Evolutionary conservation across 495 filamentous ascomycete genomes (phyloP).

Genomic region (Cercophora scortea): DNA sequence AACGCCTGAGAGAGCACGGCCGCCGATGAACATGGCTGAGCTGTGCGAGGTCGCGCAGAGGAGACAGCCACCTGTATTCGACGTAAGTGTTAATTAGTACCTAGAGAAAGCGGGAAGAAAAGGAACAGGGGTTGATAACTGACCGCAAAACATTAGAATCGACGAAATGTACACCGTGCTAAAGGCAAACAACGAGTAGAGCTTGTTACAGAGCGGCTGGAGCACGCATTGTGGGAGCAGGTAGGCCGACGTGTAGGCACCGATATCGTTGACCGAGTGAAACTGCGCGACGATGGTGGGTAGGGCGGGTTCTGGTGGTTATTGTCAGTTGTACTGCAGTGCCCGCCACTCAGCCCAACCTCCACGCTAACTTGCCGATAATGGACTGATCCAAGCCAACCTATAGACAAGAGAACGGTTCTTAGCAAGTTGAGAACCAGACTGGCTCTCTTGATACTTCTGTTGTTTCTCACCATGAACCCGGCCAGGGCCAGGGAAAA

Average conservation of each 20-base stretch:
- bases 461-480: not conserved
- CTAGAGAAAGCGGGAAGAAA: not conserved
- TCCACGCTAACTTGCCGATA: not conserved
- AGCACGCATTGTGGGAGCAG: not conserved
- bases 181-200: conserved; percentile 1
- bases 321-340: not conserved
- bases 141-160: not conserved
- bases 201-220: not conserved
- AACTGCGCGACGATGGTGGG: not conserved
- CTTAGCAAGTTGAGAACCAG: too few relatives aligned
- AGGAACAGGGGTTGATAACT: not conserved
- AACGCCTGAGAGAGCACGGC: not conserved
- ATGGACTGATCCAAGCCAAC: not conserved
- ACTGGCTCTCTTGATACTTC: too few relatives aligned
- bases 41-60: not conserved
- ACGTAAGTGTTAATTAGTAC: not conserved
- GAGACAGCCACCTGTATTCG: not conserved
- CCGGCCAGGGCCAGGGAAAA: not conserved
- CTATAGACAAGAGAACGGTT: not conserved
- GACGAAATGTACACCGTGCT: not conserved
- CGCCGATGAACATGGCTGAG: not conserved
- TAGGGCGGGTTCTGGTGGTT: not conserved
- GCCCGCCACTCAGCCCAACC: too few relatives aligned
- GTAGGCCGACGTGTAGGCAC: not conserved
- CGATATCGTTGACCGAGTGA: not conserved